Evolutionary conservation across 805 yeast genomes (phyloP), one percentile per base, ranked within the genome.

Genomic region (Yamadazyma sp.): DNA sequence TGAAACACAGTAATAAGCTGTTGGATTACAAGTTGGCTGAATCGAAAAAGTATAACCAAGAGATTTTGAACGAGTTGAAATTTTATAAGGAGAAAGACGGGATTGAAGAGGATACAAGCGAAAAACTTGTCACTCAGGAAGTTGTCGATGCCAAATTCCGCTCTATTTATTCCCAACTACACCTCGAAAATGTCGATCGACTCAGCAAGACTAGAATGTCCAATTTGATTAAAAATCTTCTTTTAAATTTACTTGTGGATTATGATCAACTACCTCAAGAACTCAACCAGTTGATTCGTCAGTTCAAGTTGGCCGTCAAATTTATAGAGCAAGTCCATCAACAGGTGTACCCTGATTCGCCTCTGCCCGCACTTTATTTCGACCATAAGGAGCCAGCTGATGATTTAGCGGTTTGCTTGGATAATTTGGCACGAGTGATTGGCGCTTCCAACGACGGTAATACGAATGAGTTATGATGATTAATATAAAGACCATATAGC

Each of bases 291-390:
- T 50, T 57, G 28, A 64, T 64, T 3, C 47, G 47, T 13, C 60
- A 52, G 41, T 37, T 65, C 24, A 44, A 52, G 18, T 19, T 55
- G 13, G 42, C 62, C 3, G 38, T 47, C 19, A 31, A 40, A 12
- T 68, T 68, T 37, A 43, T 67, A 34, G 70, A 67, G 47, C 32
- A 47, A 5, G 32, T 65, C 12, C 73, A 68, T 41, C 48, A 38
- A 4, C 20, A 18, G 11, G 30, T 66, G 6, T 67, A 49, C 28
- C 42, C 40, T 13, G 24, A 20, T 5, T 35, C 38, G 6, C 38
- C 38, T 6, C 31, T 27, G 31, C 40, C 35, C 6, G 16, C 30
- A 9, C 24, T 29, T 12, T 30, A 24, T 13, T 37, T 37, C n/a
- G 31, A 27, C 17, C 29, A 15, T 9, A 26, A 20, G 7, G 37